Base-by-base conservation (phyloP, 371 early-diverging fungal genomes). In the Zychaea mexicana region DNA sequence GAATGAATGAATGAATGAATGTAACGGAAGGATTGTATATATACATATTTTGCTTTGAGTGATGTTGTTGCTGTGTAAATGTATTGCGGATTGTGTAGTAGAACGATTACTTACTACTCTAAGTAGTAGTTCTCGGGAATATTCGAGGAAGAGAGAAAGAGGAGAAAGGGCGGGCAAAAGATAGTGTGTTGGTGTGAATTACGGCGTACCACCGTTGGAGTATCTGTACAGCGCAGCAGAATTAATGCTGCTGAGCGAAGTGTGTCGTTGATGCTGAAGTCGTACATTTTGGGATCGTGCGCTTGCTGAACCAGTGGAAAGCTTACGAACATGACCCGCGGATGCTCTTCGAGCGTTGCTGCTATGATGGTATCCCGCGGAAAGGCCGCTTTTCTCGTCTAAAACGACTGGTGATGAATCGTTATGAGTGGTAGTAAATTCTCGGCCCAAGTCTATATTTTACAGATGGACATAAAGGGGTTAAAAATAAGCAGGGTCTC, bases 311-410 rank as follows among this genome's bases (percentile, higher is more conserved):
- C 55, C 55, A 27, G 13, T 31, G 0, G 59, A 27, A 22, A 42
- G 26, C 42, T 31, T 31, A n/a, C 59, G 59, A 45, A 58, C 24
- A 45, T 58, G 59, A 38, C 59, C 59, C 13, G 59, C 42, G 45
- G 59, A 58, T 2, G 42, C 59, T 6, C 59, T 19, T 38, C 59
- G 59, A 30, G n/a, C n/a, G n/a, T n/a, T n/a, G n/a, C n/a, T 58
- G 7, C n/a, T 15, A 15, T 21, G 15, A 13, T 36, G 19, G 26
- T 22, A 36, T 19, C n/a, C 38, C 22, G 39, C 22, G 0, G 31
- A n/a, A 21, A 24, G 26, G 8, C 32, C 36, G 21, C 32, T 22
- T 24, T 57, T 21, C 24, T 57, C 57, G n/a, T 57, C 57, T 21
- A 30, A 30, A 55, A 57, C 32, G 26, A 42, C n/a, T 42, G 42